Evolutionary conservation across 1,284 basidiomycete species (phyloP), one percentile per base, ranked within the genome.

Genomic region (Earliella scabrosa): DNA sequence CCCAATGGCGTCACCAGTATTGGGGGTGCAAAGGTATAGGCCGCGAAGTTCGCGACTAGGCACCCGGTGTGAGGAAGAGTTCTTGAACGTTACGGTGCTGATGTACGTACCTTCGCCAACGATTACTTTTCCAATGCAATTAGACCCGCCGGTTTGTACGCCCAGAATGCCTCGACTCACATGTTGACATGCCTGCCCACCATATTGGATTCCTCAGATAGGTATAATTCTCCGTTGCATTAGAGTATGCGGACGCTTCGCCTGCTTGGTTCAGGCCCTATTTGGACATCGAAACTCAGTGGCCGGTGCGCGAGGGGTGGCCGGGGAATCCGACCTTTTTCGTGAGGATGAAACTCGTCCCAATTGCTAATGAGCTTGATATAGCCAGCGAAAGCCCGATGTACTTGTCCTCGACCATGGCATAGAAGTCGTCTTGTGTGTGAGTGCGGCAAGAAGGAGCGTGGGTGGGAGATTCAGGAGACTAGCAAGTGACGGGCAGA

Each of bases 21-120:
- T 62, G 97, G 95, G 53, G 97, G 97, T 0, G 97, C 97, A 69
- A 98, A 99, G 0, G 95, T 94, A 73, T 99, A 99, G 4, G 97
- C 97, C 7, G 97, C 95, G 75, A 99, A 99, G 77, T 99, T 99
- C 65, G 95, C 96, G 54, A 97, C 96, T 97, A 66, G 11, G 38
- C 44, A 13, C 10, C 10, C 2, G 13, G 10, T 1, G 20, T 24
- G 34, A 18, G 10, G 21, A 11, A 24, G 23, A 23, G 24, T 20
- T 9, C 13, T 2, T 1, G 18, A 14, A 20, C 9, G 3, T 2
- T 4, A 48, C 11, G 34, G 11, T 20, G 45, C 26, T 45, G 26
- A 4, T 18, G 45, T 31, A 60, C 76, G 65, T 66, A 95, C 94
- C 75, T 89, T 97, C 95, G 52, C 95, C 95, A 29, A 95, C 70